phyloP scores from a whole-genome alignment of 805 yeast genomes.

The Spencermartinsiella europaea region DNA sequence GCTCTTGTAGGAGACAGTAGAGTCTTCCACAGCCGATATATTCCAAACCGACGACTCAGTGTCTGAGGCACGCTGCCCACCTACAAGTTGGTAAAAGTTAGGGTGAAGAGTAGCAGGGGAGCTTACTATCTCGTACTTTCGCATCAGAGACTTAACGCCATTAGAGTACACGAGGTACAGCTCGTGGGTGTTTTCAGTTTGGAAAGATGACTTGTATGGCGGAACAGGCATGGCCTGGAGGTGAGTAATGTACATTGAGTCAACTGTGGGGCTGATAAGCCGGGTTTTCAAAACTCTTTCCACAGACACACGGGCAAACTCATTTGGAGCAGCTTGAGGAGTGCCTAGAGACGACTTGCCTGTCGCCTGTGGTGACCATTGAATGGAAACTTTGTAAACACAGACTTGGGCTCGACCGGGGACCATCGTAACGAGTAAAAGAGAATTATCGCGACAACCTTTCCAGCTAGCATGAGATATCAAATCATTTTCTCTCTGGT shows the following conservation, averaged over 20 bases:
- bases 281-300: conserved; percentile 9
- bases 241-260: conserved; percentile 11
- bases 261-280: conserved; percentile 9
- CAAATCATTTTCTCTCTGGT: conserved; percentile 20
- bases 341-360: conserved; percentile 1
- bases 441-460: conserved; percentile 23
- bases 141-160: conserved; percentile 4
- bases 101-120: conserved; percentile 17
- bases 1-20: conserved; percentile 8
- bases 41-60: not conserved
- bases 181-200: conserved; percentile 12
- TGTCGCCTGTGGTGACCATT: conserved; percentile 23
- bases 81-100: conserved; percentile 17
- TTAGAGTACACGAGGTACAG: conserved; percentile 16
- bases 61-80: not conserved
- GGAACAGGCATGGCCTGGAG: conserved; percentile 13
- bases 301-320: conserved; percentile 12
- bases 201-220: conserved; percentile 6
- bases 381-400: conserved; percentile 26
- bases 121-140: conserved; percentile 11
- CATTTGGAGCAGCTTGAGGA: conserved; percentile 1
- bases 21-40: not conserved
- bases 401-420: conserved; percentile 17
- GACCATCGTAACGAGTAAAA: conserved; percentile 29
- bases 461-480: conserved; percentile 27